Evolutionary conservation across 2,329 filamentous ascomycete species (phyloP).

Genomic region (Cytospora mali): DNA sequence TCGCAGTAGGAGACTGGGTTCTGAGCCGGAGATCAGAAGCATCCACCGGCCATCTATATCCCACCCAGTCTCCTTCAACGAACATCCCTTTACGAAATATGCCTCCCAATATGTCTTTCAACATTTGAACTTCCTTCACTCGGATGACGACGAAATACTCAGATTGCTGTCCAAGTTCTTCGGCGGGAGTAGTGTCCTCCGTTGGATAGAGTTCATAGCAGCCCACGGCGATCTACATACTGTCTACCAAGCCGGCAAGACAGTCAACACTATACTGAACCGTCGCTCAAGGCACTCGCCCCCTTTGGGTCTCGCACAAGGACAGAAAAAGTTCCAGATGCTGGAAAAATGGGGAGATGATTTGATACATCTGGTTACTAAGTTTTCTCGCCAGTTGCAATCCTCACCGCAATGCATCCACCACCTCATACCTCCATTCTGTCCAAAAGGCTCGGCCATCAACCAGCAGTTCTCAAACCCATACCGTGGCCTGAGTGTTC

Average conservation of each 20-base stretch:
- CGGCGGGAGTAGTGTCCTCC: slow-evolving; percentile 23
- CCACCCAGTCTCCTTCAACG: background rate
- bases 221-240: slow-evolving; percentile 28
- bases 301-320: background rate
- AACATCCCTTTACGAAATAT: slow-evolving; percentile 28
- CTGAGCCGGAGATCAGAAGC: background rate
- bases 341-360: slow-evolving; percentile 33
- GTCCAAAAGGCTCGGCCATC: slow-evolving; percentile 32
- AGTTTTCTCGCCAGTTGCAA: slow-evolving; percentile 29
- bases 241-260: slow-evolving; percentile 33
- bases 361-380: slow-evolving; percentile 31
- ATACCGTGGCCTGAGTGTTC: slow-evolving; percentile 29
- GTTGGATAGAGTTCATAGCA: slow-evolving; percentile 33
- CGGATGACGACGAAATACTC: slow-evolving; percentile 29
- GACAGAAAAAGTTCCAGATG: slow-evolving; percentile 22
- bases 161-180: slow-evolving; percentile 31
- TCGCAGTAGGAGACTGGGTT: background rate
- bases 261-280: slow-evolving; percentile 23
- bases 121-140: slow-evolving; percentile 28
- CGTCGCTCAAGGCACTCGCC: slow-evolving; percentile 26
- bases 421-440: slow-evolving; percentile 34
- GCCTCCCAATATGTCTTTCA: slow-evolving; percentile 33
- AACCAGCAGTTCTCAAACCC: slow-evolving; percentile 29
- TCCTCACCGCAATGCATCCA: slow-evolving; percentile 31
- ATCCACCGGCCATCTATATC: background rate